phyloP scores from a whole-genome alignment of 805 yeast species.

The Suhomyces canberraensis region DNA sequence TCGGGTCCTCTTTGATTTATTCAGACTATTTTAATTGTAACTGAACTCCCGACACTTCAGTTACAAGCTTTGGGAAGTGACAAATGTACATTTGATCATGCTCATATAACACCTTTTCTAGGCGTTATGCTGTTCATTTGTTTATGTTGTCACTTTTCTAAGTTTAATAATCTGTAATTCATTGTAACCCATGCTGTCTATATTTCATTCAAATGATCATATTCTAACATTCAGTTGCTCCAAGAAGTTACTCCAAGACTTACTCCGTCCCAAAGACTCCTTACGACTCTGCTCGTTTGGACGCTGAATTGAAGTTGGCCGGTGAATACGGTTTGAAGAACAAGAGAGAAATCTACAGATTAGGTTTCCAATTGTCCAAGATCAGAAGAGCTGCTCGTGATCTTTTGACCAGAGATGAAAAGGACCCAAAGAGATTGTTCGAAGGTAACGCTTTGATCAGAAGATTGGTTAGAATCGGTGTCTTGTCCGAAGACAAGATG shows the following conservation, averaged over 20 bases:
- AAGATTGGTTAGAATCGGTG: slow-evolving; percentile 98
- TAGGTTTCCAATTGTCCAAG: slow-evolving; percentile 98
- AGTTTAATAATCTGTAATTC: not conserved
- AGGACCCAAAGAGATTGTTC: slow-evolving; percentile 99
- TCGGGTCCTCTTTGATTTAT: slow-evolving; percentile 62
- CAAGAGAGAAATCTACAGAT: slow-evolving; percentile 99
- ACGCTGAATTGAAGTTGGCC: slow-evolving; percentile 97
- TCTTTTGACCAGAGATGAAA: slow-evolving; percentile 98
- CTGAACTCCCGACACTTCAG: slow-evolving; percentile 92
- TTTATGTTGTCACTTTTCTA: not conserved
- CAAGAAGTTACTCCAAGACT: slow-evolving; percentile 99
- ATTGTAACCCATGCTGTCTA: slow-evolving; percentile 1
- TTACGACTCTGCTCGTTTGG: slow-evolving; percentile 99
- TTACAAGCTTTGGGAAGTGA: slow-evolving; percentile 29
- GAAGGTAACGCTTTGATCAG: slow-evolving; percentile 99
- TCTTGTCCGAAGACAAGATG: slow-evolving; percentile 98
- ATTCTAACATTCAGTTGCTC: slow-evolving; percentile 65
- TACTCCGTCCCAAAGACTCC: slow-evolving; percentile 99
- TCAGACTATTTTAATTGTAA: slow-evolving; percentile 37
- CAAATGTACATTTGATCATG: not conserved
- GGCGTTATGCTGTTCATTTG: too few species aligned
- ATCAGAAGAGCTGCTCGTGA: slow-evolving; percentile 99
- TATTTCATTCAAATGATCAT: not conserved
- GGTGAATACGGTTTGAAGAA: slow-evolving; percentile 99
- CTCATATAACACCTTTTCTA: too few species aligned